phyloP scores from a whole-genome alignment of 164 flowering plant genomes.

The Vitis riparia region DNA sequence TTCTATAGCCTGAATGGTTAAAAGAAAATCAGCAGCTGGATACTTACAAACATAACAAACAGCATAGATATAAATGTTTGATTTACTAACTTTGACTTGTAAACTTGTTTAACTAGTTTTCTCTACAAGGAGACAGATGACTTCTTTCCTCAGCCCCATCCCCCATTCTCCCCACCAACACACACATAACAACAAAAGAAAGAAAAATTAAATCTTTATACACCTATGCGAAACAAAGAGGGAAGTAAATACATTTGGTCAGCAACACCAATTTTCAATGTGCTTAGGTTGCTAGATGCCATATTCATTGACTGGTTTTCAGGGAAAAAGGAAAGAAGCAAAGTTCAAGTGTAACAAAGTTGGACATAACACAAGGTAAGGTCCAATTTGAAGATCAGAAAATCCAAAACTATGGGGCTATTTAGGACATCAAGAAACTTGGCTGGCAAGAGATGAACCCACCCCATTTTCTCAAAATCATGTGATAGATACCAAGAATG shows the following conservation, averaged over 20 bases:
- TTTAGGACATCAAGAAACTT: too few relatives aligned
- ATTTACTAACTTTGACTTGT: background rate
- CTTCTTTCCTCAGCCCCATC: background rate
- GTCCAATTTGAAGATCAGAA: background rate
- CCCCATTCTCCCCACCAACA: background rate
- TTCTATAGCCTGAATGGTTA: constrained; percentile 49
- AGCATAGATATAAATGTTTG: background rate
- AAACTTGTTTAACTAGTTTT: background rate
- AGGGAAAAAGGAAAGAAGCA: background rate
- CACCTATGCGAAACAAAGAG: background rate
- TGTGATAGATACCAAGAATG: too few relatives aligned
- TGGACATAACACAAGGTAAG: background rate
- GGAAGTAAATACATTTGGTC: background rate
- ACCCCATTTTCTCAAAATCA: too few relatives aligned
- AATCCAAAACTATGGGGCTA: background rate
- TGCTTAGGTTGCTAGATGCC: background rate
- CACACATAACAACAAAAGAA: background rate
- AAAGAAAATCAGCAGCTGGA: background rate
- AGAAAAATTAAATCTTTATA: background rate
- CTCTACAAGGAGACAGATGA: background rate
- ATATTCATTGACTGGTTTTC: background rate
- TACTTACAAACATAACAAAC: background rate
- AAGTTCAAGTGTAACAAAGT: background rate
- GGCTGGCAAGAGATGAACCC: too few relatives aligned
- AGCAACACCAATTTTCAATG: background rate